phyloP scores from a whole-genome alignment of 129 eudicot genomes.

The Pittosporum tobira region DNA sequence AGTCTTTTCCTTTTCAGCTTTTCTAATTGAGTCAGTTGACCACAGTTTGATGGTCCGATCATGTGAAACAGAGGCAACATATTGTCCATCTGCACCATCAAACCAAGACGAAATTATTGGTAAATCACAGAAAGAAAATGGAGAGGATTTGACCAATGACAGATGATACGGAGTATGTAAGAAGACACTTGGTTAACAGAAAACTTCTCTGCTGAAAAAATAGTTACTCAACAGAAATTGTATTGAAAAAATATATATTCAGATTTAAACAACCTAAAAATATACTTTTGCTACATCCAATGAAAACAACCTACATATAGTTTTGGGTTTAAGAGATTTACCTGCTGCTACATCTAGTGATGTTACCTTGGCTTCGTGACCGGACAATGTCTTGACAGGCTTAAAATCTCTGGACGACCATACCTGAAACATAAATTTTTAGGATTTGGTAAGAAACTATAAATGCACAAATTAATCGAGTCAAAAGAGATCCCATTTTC shows the following conservation, averaged over 20 bases:
- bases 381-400: conserved; percentile 83
- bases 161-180: too few relatives aligned
- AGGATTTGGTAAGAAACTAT: conserved; percentile 2
- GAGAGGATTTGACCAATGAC: not conserved
- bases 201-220: too few relatives aligned
- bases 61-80: conserved; percentile 63
- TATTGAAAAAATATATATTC: too few relatives aligned
- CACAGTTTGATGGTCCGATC: conserved; percentile 78
- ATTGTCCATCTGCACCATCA: conserved; percentile 66
- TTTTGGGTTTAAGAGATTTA: conserved; percentile 14
- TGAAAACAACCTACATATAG: too few relatives aligned
- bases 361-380: conserved; percentile 80
- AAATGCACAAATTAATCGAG: not conserved
- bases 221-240: too few relatives aligned
- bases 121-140: not conserved
- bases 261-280: too few relatives aligned
- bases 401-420: conserved; percentile 94
- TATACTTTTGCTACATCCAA: too few relatives aligned
- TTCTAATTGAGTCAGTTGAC: conserved; percentile 61
- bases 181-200: too few relatives aligned
- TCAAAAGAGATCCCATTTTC: not conserved
- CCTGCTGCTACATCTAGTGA: conserved; percentile 79
- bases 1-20: conserved; percentile 36
- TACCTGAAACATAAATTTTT: conserved; percentile 38
- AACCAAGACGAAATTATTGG: not conserved